A percentile compares a stretch with the other conserved stretches of the same genome.
phyloP scores from a whole-genome alignment of 2,329 filamentous ascomycete genomes.

The Aspergillus niger region DNA sequence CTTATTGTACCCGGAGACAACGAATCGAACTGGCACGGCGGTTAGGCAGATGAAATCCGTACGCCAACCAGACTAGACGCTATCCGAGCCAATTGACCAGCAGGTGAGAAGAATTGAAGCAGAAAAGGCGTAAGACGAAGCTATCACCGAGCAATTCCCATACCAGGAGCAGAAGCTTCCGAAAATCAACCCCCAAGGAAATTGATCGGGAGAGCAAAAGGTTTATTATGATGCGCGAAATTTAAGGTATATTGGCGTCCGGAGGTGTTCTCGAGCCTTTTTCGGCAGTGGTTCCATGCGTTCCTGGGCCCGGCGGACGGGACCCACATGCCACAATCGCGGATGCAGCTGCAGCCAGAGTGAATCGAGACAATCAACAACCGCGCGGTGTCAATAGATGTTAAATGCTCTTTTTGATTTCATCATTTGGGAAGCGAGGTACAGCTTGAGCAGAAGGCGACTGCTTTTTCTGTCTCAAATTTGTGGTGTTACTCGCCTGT shows the following conservation, averaged over 20 bases:
- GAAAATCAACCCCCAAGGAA: no score
- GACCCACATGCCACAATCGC: neutral
- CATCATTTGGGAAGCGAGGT: neutral
- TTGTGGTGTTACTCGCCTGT: neutral
- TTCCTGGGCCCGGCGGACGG: neutral
- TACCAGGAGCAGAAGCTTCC: neutral
- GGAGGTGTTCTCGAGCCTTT: neutral
- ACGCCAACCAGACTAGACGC: neutral
- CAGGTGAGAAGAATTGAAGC: neutral
- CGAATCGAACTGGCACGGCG: neutral
- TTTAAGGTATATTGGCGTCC: neutral
- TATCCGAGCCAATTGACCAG: neutral
- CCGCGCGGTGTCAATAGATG: neutral
- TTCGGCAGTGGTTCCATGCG: neutral
- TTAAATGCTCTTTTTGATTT: neutral
- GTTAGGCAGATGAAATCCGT: neutral
- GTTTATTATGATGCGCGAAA: neutral
- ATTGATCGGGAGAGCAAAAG: neutral
- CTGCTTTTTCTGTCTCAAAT: neutral
- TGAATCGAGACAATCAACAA: neutral
- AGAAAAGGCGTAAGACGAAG: neutral
- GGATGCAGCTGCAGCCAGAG: neutral
- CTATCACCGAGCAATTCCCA: neutral
- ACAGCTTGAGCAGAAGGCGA: neutral
- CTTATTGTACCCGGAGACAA: neutral